These are phyloP conservation scores for Cyclotella sp. DNA, from an alignment of 108 stramenopile genomes.

Conservation along the genomic window DNA sequence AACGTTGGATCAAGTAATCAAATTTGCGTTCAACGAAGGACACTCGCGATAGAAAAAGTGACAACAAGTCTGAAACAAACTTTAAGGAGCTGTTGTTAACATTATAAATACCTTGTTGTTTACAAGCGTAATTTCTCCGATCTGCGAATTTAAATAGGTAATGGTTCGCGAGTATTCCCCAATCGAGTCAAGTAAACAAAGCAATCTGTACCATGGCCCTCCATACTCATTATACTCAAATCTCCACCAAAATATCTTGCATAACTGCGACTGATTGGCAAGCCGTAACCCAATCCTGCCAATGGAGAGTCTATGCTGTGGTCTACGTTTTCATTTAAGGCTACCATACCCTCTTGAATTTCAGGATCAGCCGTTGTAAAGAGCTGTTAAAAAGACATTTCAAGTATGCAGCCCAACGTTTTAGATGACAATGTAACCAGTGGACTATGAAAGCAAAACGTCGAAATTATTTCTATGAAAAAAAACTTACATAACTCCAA, in stretches of 20 bases:
- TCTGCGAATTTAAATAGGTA: conserved; percentile 65
- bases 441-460: not conserved
- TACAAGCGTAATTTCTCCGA: not conserved
- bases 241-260: conserved; percentile 99
- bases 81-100: not conserved
- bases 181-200: conserved; percentile 93
- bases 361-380: conserved; percentile 91
- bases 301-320: conserved; percentile 94
- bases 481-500: conserved; percentile 84
- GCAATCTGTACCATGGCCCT: conserved; percentile 99
- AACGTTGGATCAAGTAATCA: conserved; percentile 54
- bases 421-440: not conserved
- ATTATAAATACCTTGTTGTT: not conserved
- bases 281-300: conserved; percentile 97
- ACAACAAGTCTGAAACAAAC: not conserved
- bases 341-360: conserved; percentile 85
- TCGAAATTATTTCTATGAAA: not conserved
- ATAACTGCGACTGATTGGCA: conserved; percentile 96
- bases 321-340: conserved; percentile 73
- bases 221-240: conserved; percentile 98
- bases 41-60: not conserved
- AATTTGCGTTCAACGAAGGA: conserved; percentile 43
- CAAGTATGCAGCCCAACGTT: not conserved
- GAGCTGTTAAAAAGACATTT: conserved; percentile 24
- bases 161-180: conserved; percentile 84